Evolutionary conservation across 352 stramenopile species (phyloP).

Genomic region (Phytophthora litchii): DNA sequence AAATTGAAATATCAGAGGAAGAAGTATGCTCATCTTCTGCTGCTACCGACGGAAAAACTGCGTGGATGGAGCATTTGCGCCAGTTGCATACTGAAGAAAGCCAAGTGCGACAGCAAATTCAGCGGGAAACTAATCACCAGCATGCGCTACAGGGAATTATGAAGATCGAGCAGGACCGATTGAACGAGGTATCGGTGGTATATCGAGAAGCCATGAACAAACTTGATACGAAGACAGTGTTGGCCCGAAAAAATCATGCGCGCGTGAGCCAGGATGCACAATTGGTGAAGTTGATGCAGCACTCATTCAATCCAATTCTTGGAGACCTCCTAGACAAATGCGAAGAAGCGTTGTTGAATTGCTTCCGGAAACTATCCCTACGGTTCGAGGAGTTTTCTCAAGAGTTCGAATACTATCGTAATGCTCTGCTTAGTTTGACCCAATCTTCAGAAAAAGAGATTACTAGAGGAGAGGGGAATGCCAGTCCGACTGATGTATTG

Average conservation of each 20-base stretch:
- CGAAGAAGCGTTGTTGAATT: slow-evolving; percentile 70
- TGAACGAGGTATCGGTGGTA: slow-evolving; percentile 56
- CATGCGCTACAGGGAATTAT: slow-evolving; percentile 70
- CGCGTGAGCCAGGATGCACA: slow-evolving; percentile 66
- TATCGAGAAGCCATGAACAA: slow-evolving; percentile 66
- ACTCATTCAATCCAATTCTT: slow-evolving; percentile 74
- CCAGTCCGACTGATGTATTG: slow-evolving; percentile 15
- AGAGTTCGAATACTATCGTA: slow-evolving; percentile 83
- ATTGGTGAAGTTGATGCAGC: slow-evolving; percentile 70
- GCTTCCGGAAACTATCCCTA: slow-evolving; percentile 60
- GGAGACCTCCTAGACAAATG: slow-evolving; percentile 67
- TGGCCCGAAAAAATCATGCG: slow-evolving; percentile 57
- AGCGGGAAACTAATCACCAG: slow-evolving; percentile 59
- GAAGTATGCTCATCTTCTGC: slow-evolving; percentile 57
- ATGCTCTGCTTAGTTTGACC: slow-evolving; percentile 56
- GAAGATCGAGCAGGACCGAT: slow-evolving; percentile 72
- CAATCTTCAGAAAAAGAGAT: slow-evolving; percentile 20
- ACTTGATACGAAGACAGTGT: slow-evolving; percentile 49
- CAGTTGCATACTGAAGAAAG: slow-evolving; percentile 63
- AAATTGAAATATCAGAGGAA: slow-evolving; percentile 71
- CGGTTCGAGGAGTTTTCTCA: slow-evolving; percentile 79
- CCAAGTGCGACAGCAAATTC: slow-evolving; percentile 57
- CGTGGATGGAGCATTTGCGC: slow-evolving; percentile 59
- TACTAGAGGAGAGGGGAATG: slow-evolving; percentile 16
- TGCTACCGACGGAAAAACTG: slow-evolving; percentile 28